phyloP scores from a whole-genome alignment of 2,329 filamentous ascomycete genomes.

The Pyrenochaeta sp. region DNA sequence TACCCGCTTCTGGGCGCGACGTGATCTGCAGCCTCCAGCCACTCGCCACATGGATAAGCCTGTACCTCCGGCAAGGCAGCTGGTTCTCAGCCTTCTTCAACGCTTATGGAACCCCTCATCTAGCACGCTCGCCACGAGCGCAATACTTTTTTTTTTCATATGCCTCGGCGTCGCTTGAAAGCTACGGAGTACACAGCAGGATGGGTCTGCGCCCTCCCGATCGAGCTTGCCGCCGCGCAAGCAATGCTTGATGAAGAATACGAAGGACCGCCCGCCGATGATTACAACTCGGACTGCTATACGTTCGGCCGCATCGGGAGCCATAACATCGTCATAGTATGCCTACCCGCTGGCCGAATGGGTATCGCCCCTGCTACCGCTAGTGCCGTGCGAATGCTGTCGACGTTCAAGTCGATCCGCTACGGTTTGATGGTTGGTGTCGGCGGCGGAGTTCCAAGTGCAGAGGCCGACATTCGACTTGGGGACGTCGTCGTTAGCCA shows the following conservation, averaged over 20 bases:
- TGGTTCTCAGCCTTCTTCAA: too few relatives aligned
- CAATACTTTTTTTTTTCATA: too few relatives aligned
- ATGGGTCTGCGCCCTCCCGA: constrained; percentile 21
- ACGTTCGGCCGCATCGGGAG: constrained; percentile 28
- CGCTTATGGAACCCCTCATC: too few relatives aligned
- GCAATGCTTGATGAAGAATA: constrained; percentile 21
- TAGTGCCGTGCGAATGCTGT: constrained; percentile 40
- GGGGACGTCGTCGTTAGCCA: constrained; percentile 35
- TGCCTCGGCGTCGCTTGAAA: too few relatives aligned
- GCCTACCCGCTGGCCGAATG: constrained; percentile 28
- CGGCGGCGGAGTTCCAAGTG: constrained; percentile 40
- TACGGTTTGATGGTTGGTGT: constrained; percentile 56
- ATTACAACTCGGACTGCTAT: constrained; percentile 31
- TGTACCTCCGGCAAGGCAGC: too few relatives aligned
- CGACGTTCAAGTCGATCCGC: constrained; percentile 42
- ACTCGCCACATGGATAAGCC: too few relatives aligned
- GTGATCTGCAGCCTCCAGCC: too few relatives aligned
- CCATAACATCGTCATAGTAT: constrained; percentile 42
- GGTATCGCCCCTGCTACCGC: constrained; percentile 45
- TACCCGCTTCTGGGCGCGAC: too few relatives aligned
- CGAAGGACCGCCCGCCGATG: constrained; percentile 23
- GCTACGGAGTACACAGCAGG: constrained; percentile 22
- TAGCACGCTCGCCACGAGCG: too few relatives aligned
- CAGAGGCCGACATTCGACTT: constrained; percentile 26
- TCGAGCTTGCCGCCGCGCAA: constrained; percentile 19